Base-by-base conservation (phyloP, 1,284 basidiomycete genomes). In the Boletus semigastroideus region DNA sequence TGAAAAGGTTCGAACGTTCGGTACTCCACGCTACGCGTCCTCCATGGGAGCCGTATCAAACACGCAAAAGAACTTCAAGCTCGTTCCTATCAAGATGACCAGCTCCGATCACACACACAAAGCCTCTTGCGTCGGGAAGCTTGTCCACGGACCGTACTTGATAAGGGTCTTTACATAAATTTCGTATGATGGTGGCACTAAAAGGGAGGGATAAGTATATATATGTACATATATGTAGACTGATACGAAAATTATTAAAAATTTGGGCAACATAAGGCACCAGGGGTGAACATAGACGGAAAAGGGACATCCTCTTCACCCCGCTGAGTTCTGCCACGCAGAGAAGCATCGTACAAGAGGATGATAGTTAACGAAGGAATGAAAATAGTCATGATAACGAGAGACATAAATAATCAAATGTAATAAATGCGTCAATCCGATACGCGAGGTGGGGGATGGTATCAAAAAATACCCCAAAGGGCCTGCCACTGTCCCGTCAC, bases 311-410 rank as follows among this genome's bases (percentile, higher is more conserved):
- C 17, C 13, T 38, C 7, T n/a, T 14, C 19, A 27, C 20, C 19
- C 16, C 9, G 25, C n/a, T 6, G 37, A 39, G 48, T 14, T n/a
- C 20, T 36, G 41, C n/a, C 54, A 19, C 12, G 22, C 6, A 28
- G 37, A 30, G 40, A 45, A 5, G 19, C 43, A 55, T 53, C 48
- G 46, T 60, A 57, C 38, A 52, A 34, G 42, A 34, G 0, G 16
- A 56, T 27, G 6, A 37, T 34, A 12, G 22, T 31, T 16, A 45
- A 42, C 3, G 28, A 39, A 7, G 12, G 37, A 36, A 36, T 4
- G n/a, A 42, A 57, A 14, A 40, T 9, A 25, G 42, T n/a, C 16
- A 4, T 2, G 12, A 17, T 30, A 42, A 48, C 5, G 31, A 41
- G 57, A 30, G 2, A 27, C 28, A 46, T 44, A 9, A 39, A 20